These are phyloP conservation scores for Zoysia pacifica DNA, from an alignment of 176 grass and related monocot species.

Conservation along the genomic window DNA sequence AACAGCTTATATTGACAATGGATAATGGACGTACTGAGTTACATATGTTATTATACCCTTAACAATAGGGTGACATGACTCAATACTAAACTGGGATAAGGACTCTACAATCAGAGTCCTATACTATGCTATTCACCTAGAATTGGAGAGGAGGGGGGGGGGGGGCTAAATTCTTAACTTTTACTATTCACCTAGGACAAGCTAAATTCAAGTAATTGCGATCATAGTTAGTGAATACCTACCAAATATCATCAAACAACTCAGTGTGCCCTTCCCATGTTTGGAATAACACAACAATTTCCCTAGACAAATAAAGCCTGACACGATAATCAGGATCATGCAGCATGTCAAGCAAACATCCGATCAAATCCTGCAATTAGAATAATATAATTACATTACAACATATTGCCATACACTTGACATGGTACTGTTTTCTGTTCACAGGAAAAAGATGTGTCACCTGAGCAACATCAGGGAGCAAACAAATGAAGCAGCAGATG, in stretches of 20 bases:
- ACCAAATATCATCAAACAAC: constrained; percentile 92
- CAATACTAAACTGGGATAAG: too few species aligned
- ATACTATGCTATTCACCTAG: too few species aligned
- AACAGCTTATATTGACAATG: too few species aligned
- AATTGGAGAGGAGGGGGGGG: too few species aligned
- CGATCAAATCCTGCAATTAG: constrained; percentile 75
- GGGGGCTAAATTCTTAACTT: too few species aligned
- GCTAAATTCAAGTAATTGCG: constrained; percentile 6
- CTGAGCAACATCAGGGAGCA: constrained; percentile 75
- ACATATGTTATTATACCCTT: too few species aligned
- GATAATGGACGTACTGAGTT: too few species aligned
- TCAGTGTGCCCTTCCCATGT: constrained; percentile 94
- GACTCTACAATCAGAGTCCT: too few species aligned
- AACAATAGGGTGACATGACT: too few species aligned
- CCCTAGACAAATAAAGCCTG: constrained; percentile 80
- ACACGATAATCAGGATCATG: constrained; percentile 94
- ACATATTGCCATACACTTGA: constrained; percentile 9
- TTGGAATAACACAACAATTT: constrained; percentile 81
- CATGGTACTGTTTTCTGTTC: not conserved
- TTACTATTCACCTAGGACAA: too few species aligned
- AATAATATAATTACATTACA: constrained; percentile 24
- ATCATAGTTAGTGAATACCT: constrained; percentile 23
- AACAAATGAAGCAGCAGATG: constrained; percentile 70
- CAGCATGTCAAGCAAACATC: constrained; percentile 81
- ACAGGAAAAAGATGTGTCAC: constrained; percentile 45